Evolutionary conservation across 2,329 filamentous ascomycete species (phyloP), one percentile per base, ranked within the genome.

Genomic region (Botryotinia convoluta): DNA sequence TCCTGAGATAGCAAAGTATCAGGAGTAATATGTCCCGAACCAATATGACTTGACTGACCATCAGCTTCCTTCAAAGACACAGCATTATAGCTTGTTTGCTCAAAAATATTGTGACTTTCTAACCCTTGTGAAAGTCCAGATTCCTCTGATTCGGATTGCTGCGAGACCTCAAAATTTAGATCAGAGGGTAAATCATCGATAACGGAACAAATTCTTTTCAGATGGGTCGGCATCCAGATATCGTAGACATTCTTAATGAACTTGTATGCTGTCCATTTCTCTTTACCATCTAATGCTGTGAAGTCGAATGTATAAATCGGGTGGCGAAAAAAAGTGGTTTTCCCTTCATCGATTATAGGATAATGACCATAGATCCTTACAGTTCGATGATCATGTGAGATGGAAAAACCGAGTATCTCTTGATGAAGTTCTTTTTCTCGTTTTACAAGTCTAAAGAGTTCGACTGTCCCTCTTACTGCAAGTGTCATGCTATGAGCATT

Each of bases 321-420:
- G 75, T 81, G 77, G 45, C 78, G 78, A 73, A 80, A 79, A 69
- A 79, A 80, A 0, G 74, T 77, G 18, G 75, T 78, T 10, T 75
- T 65, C 0, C 51, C 35, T 57, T 42, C 45, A 7, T 74, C 48
- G 7, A 76, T 76, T 16, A 81, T 39, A 75, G 79, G 74, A 71
- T 82, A 82, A 65, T 82, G 77, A 22, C 79, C 77, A 65, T 80
- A 82, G 44, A 82, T 81, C 67, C 79, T 75, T 1, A 81, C 80
- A 0, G 70, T 70, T 3, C 42, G 22, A 39, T 76, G 8, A 57
- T 75, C 64, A 29, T 77, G 70, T 37, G 74, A 77, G 45, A 76
- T 42, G 63, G 84, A 86, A 74, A 85, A 86, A 32, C 79, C 81
- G 16, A 85, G 79, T 39, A 86, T 82, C 74, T 85, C 77, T 20